Evolutionary conservation across 495 filamentous ascomycete species (phyloP).

Genomic region (Hypoxylon rickii): DNA sequence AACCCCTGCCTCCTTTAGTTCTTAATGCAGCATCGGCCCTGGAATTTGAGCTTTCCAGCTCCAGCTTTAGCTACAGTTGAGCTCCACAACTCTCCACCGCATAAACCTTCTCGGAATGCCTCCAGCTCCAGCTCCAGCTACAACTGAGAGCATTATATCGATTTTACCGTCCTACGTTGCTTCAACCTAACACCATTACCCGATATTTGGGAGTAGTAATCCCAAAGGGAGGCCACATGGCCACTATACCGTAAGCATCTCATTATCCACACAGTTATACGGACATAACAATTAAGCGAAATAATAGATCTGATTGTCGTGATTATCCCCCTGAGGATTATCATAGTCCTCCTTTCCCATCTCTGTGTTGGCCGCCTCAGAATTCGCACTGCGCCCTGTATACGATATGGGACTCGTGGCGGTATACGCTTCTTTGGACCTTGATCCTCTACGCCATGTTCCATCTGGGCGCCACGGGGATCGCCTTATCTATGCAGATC

Average conservation of each 20-base stretch:
- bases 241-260: conserved; percentile 23
- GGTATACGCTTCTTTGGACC: conserved; percentile 91
- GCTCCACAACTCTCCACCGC: no score
- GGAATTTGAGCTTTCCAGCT: no score
- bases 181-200: no score
- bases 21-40: no score
- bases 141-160: no score
- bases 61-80: no score
- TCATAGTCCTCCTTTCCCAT: conserved; percentile 77
- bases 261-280: conserved; percentile 7
- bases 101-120: no score
- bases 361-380: conserved; percentile 56
- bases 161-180: no score
- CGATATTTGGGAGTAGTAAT: conserved; percentile 3
- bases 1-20: no score
- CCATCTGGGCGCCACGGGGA: conserved; percentile 71
- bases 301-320: conserved; percentile 31
- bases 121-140: no score
- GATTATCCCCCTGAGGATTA: conserved; percentile 69
- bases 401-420: conserved; percentile 81
- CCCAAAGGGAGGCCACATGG: conserved; percentile 23
- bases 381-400: conserved; percentile 73
- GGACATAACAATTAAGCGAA: background rate
- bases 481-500: conserved; percentile 73
- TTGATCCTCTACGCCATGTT: conserved; percentile 68